Conservation (phyloP, 345 rosid genomes). For the Eucalyptus tenuipes region DNA sequence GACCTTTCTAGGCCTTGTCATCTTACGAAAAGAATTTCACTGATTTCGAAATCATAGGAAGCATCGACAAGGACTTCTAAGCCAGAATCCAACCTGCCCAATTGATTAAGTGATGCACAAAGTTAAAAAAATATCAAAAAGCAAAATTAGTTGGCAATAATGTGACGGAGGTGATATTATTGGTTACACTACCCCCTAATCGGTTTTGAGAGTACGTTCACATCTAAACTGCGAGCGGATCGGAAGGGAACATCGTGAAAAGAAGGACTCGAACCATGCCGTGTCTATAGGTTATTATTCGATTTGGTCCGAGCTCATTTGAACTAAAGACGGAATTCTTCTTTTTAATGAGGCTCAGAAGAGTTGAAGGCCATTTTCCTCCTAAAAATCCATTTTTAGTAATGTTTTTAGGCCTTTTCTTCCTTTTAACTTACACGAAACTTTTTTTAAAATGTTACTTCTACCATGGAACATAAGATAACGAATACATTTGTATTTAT, state of each 20-base stretch:
- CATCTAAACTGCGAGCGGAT: fast-evolving
- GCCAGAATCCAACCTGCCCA: background rate
- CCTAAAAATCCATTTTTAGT: background rate
- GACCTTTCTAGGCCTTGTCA: background rate
- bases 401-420: background rate
- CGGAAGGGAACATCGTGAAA: fast-evolving
- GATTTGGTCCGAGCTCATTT: background rate
- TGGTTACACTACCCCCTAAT: fast-evolving
- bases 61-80: background rate
- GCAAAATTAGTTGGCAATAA: background rate
- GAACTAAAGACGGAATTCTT: background rate
- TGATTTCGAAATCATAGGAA: background rate
- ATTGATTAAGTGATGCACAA: background rate
- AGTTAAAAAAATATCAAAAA: background rate
- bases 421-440: background rate
- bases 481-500: background rate
- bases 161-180: fast-evolving
- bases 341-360: too few species aligned
- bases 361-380: background rate
- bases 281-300: background rate
- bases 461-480: background rate
- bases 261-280: too few species aligned
- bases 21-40: background rate
- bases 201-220: fast-evolving
- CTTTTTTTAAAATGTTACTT: background rate